phyloP scores from a whole-genome alignment of 352 stramenopile species.

The Globisporangium lucens region DNA sequence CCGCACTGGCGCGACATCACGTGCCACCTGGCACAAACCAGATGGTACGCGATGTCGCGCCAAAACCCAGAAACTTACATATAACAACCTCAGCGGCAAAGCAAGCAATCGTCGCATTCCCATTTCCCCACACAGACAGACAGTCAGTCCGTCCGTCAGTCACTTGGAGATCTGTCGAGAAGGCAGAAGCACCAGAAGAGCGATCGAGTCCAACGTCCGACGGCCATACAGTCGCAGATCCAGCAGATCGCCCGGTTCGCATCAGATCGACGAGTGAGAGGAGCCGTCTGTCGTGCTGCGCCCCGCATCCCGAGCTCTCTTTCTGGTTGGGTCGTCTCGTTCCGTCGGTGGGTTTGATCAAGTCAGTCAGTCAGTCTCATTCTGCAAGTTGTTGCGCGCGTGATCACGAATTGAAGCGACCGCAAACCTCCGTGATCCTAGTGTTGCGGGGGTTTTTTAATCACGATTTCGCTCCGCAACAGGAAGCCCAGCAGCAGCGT shows the following conservation, averaged over 20 bases:
- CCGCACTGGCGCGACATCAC: background rate
- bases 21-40: slow-evolving; percentile 4
- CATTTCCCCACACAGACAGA: background rate
- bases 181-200: slow-evolving; percentile 3
- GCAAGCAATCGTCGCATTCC: background rate
- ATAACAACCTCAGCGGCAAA: background rate
- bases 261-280: background rate
- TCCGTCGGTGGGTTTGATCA: background rate
- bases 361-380: background rate
- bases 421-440: background rate
- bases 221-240: background rate
- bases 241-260: background rate
- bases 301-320: background rate
- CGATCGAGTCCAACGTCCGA: slow-evolving; percentile 1
- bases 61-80: background rate
- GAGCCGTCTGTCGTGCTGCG: background rate
- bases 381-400: background rate
- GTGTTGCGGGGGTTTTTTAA: background rate
- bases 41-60: background rate
- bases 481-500: slow-evolving; percentile 13
- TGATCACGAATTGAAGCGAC: background rate
- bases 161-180: background rate
- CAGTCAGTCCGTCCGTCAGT: slow-evolving; percentile 10
- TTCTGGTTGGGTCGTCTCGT: background rate
- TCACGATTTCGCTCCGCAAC: slow-evolving; percentile 19